A percentile compares a stretch with the other conserved stretches of the same genome.
Evolutionary conservation across 2,329 filamentous ascomycete species (phyloP).

Genomic region (Stagonosporopsis cucurbitacearum): DNA sequence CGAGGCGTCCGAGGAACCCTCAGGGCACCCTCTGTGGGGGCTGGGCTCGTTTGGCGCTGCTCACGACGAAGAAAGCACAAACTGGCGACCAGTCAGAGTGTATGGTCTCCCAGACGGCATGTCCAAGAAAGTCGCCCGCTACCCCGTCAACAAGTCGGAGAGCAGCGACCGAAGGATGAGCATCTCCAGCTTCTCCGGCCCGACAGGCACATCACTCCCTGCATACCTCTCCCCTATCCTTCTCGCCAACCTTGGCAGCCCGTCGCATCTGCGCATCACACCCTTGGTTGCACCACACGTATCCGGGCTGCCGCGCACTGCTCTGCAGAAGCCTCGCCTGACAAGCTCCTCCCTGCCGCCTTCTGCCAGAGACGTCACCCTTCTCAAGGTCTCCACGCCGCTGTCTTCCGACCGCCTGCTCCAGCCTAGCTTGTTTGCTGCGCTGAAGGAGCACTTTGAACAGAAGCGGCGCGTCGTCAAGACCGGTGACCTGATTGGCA

Average conservation of each 20-base stretch:
- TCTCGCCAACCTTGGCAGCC: constrained; percentile 81
- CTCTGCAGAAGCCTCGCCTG: constrained; percentile 53
- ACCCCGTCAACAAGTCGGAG: constrained; percentile 57
- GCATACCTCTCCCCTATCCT: constrained; percentile 85
- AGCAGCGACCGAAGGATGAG: constrained; percentile 50
- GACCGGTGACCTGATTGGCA: constrained; percentile 84
- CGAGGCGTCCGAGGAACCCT: constrained; percentile 77
- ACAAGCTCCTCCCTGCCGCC: constrained; percentile 61
- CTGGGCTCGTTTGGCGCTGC: constrained; percentile 70
- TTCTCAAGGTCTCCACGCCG: constrained; percentile 88
- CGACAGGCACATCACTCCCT: constrained; percentile 33
- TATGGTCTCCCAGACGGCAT: constrained; percentile 84
- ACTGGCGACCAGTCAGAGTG: constrained; percentile 85
- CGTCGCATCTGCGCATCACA: constrained; percentile 79
- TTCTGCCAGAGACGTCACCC: constrained; percentile 76
- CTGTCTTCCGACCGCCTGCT: constrained; percentile 83
- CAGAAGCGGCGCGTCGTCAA: constrained; percentile 81
- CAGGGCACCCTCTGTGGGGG: constrained; percentile 70
- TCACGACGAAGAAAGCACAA: constrained; percentile 67
- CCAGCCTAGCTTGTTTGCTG: constrained; percentile 84
- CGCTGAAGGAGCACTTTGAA: constrained; percentile 88
- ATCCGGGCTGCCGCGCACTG: constrained; percentile 39
- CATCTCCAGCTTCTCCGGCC: constrained; percentile 56
- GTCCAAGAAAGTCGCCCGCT: constrained; percentile 60
- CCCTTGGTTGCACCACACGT: constrained; percentile 65